These are phyloP conservation scores for Phytopythium litorale DNA, from an alignment of 352 stramenopile genomes.

Conservation along the genomic window DNA sequence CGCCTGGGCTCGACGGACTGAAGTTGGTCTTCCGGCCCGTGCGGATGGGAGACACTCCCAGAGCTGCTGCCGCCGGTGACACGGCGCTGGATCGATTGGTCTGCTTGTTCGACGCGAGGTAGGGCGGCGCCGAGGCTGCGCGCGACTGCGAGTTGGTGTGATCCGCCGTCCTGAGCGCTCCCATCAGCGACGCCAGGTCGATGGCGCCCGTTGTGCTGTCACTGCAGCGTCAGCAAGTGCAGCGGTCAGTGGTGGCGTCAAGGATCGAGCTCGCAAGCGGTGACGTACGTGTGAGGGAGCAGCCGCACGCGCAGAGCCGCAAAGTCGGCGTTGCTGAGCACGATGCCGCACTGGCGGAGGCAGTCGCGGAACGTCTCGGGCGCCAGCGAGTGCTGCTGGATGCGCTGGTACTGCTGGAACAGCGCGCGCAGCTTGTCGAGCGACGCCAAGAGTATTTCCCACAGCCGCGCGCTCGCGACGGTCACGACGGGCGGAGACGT, in stretches of 20 bases:
- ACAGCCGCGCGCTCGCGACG: constrained; percentile 47
- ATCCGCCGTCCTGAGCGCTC: constrained; percentile 46
- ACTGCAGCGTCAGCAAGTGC: constrained; percentile 14
- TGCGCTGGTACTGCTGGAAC: constrained; percentile 51
- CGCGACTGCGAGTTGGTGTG: constrained; percentile 37
- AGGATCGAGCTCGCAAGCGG: neutral
- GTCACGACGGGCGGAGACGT: constrained; percentile 38
- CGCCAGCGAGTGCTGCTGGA: constrained; percentile 41
- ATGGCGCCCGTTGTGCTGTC: constrained; percentile 50
- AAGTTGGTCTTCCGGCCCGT: constrained; percentile 57
- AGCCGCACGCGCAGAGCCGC: constrained; percentile 59
- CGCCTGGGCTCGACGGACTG: neutral
- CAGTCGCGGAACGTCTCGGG: constrained; percentile 65
- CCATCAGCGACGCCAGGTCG: constrained; percentile 32
- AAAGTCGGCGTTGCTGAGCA: constrained; percentile 67
- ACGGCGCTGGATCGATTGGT: neutral
- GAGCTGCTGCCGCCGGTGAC: neutral
- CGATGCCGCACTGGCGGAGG: constrained; percentile 50
- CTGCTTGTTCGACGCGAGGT: neutral
- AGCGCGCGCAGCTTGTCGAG: constrained; percentile 49
- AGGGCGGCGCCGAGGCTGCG: constrained; percentile 14
- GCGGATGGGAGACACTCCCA: constrained; percentile 50
- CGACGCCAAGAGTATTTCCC: constrained; percentile 51
- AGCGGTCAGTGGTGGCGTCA: neutral
- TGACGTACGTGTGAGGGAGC: constrained; percentile 50